Conservation (phyloP, 441 rosid species). For the Aleurites moluccanus region DNA sequence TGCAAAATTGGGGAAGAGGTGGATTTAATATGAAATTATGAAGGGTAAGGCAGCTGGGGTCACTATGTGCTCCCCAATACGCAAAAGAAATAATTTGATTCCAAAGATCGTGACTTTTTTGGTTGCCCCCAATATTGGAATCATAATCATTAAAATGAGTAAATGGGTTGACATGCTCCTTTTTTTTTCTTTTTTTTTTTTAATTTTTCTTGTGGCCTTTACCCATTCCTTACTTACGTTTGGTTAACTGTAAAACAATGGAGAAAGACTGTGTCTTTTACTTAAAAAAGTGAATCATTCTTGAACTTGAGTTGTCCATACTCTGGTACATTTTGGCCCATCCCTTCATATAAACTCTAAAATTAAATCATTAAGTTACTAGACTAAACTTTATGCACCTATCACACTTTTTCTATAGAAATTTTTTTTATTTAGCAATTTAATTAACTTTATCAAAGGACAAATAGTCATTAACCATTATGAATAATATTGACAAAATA, state of each 20-base stretch:
- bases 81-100: slow-evolving; percentile 25
- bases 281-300: slow-evolving; percentile 1
- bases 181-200: not conserved
- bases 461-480: too few species aligned
- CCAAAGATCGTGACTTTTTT: slow-evolving; percentile 21
- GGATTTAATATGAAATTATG: not conserved
- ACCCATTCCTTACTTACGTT: not conserved
- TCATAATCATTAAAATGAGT: slow-evolving; percentile 30
- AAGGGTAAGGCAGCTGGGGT: not conserved
- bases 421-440: too few species aligned
- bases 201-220: not conserved
- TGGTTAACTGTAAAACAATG: slow-evolving; percentile 2
- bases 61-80: slow-evolving; percentile 7
- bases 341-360: not conserved
- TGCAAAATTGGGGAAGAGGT: not conserved
- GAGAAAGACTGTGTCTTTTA: slow-evolving; percentile 1
- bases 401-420: not conserved
- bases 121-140: slow-evolving; percentile 35
- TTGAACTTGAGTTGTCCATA: not conserved
- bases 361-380: too few species aligned
- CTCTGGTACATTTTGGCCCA: not conserved
- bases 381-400: not conserved
- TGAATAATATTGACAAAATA: too few species aligned
- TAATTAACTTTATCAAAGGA: too few species aligned
- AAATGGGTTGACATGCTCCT: slow-evolving; percentile 18